These are phyloP conservation scores for Mycena citricolor DNA, from an alignment of 1,284 basidiomycete genomes.

Conservation along the genomic window DNA sequence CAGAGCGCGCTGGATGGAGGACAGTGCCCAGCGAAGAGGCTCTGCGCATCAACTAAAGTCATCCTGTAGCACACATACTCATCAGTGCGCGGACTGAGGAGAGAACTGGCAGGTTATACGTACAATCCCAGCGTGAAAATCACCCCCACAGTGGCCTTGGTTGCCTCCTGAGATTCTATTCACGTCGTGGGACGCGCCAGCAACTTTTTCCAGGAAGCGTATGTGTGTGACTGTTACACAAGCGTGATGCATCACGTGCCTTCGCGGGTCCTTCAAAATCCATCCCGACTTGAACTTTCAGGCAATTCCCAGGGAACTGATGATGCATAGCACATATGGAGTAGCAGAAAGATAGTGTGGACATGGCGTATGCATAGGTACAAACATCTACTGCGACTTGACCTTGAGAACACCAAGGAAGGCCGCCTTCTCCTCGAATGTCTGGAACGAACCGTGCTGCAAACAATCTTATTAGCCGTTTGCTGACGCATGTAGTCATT, in stretches of 20 bases:
- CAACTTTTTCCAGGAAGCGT: conserved; percentile 12
- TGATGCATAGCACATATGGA: conserved; percentile 20
- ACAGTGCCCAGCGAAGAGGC: conserved; percentile 71
- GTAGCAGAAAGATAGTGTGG: neutral
- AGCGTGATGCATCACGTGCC: conserved; percentile 1
- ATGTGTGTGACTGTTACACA: neutral
- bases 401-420: conserved; percentile 93
- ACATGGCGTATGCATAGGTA: conserved; percentile 23
- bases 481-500: too few species aligned
- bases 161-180: conserved; percentile 6
- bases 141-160: too few species aligned
- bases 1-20: conserved; percentile 34
- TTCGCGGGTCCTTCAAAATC: neutral
- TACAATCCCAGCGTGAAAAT: conserved; percentile 18
- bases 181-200: conserved; percentile 1
- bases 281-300: neutral
- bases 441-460: conserved; percentile 94
- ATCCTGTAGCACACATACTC: conserved; percentile 62
- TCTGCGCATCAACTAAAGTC: conserved; percentile 80
- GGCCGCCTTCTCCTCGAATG: conserved; percentile 90
- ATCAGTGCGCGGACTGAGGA: too few species aligned
- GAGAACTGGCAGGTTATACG: neutral
- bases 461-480: conserved; percentile 25
- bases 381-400: conserved; percentile 29
- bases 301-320: conserved; percentile 8